A percentile compares a stretch with the other conserved stretches of the same genome.
These are phyloP conservation scores for Trichoderma lentiforme DNA, from an alignment of 2,329 filamentous ascomycete species.

Conservation along the genomic window DNA sequence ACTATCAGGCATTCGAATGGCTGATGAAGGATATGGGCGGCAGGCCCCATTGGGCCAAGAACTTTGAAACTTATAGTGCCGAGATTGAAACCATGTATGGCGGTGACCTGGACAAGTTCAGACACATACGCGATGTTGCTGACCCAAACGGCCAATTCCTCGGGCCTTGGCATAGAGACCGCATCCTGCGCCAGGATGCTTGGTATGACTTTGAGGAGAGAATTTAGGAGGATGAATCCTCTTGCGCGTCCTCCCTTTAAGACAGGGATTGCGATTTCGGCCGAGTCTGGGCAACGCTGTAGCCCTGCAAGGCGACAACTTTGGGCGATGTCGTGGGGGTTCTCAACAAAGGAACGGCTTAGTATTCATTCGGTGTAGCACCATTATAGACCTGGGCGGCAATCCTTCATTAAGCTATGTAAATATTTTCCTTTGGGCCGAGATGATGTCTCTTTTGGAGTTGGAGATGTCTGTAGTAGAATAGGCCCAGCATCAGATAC, in stretches of 20 bases:
- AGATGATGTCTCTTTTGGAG: background rate
- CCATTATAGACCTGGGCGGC: background rate
- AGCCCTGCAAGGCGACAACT: background rate
- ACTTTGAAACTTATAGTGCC: constrained; percentile 62
- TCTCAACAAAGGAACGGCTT: background rate
- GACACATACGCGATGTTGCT: constrained; percentile 63
- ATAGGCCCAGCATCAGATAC: background rate
- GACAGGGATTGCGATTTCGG: constrained; percentile 28
- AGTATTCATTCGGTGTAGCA: background rate
- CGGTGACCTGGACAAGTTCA: constrained; percentile 62
- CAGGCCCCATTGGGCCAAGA: constrained; percentile 89
- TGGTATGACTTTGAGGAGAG: constrained; percentile 38
- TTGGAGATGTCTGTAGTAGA: background rate
- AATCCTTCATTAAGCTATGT: background rate
- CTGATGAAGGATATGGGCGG: constrained; percentile 83
- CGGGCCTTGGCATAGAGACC: constrained; percentile 81
- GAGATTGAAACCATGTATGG: constrained; percentile 70
- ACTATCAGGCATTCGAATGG: constrained; percentile 89
- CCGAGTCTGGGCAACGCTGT: background rate
- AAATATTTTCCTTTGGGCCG: background rate
- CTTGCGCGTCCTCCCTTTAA: constrained; percentile 25
- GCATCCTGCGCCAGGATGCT: constrained; percentile 47
- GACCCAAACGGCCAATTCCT: constrained; percentile 86
- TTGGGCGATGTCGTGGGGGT: background rate
- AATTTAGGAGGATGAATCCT: constrained; percentile 25